phyloP scores from a whole-genome alignment of 2,329 filamentous ascomycete species.

The Xylariaceae sp. region DNA sequence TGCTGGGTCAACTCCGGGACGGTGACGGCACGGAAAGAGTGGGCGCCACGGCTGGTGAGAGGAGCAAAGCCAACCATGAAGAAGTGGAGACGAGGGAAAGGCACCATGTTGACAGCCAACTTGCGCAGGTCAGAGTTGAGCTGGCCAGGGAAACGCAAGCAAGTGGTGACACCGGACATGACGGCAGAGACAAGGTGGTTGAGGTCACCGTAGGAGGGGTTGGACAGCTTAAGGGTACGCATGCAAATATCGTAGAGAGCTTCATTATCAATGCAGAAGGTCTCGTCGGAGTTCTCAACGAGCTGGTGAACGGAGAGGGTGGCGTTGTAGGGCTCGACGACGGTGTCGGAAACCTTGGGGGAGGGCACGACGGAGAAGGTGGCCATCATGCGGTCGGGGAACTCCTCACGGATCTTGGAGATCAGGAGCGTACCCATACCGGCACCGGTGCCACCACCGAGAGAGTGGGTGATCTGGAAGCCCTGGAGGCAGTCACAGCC shows the following conservation, averaged over 20 bases:
- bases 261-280: slow-evolving; percentile 99
- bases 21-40: slow-evolving; percentile 96
- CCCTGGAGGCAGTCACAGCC: slow-evolving; percentile 99
- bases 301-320: slow-evolving; percentile 98
- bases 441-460: slow-evolving; percentile 99
- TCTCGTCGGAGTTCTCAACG: slow-evolving; percentile 99
- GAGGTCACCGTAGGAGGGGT: slow-evolving; percentile 97
- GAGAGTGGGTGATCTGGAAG: slow-evolving; percentile 99
- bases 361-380: slow-evolving; percentile 99
- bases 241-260: slow-evolving; percentile 99
- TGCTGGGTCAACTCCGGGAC: slow-evolving; percentile 99
- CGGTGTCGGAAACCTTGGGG: slow-evolving; percentile 98
- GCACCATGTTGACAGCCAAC: slow-evolving; percentile 99
- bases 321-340: slow-evolving; percentile 99
- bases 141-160: slow-evolving; percentile 98
- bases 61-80: slow-evolving; percentile 99
- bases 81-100: slow-evolving; percentile 99
- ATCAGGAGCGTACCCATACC: slow-evolving; percentile 99
- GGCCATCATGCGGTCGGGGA: slow-evolving; percentile 99
- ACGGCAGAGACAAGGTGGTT: slow-evolving; percentile 99
- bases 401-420: slow-evolving; percentile 99
- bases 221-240: slow-evolving; percentile 97
- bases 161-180: slow-evolving; percentile 99
- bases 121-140: slow-evolving; percentile 99
- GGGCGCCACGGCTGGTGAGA: slow-evolving; percentile 84